A percentile compares a stretch with the other conserved stretches of the same genome.
These are phyloP conservation scores for Pestalotiopsis sp. DNA, from an alignment of 2,329 filamentous ascomycete genomes.

Conservation along the genomic window DNA sequence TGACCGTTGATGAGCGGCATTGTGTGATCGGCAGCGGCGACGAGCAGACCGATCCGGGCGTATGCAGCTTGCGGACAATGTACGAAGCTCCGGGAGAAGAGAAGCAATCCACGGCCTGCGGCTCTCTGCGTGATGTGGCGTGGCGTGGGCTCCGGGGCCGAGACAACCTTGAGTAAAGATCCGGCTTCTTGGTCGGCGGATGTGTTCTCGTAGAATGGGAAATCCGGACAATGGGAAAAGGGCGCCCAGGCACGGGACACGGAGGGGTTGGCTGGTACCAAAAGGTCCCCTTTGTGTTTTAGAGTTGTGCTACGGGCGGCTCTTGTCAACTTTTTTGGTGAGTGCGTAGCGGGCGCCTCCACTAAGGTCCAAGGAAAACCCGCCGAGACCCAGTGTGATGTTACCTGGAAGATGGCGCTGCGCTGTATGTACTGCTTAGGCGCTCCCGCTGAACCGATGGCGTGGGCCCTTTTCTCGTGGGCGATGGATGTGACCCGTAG, in stretches of 20 bases:
- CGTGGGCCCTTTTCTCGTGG: too few species aligned
- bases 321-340: not conserved
- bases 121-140: not conserved
- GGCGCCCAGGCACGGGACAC: constrained; percentile 2
- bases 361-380: not conserved
- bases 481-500: too few species aligned
- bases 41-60: not conserved
- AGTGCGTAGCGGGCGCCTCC: not conserved
- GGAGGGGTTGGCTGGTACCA: not conserved
- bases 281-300: not conserved
- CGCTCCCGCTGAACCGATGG: not conserved
- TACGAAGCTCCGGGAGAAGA: not conserved
- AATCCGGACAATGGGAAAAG: not conserved
- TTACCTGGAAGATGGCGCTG: not conserved
- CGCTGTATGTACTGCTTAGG: not conserved
- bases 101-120: not conserved
- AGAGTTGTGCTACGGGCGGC: constrained; percentile 6
- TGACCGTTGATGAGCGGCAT: constrained; percentile 16
- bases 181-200: not conserved
- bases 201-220: not conserved
- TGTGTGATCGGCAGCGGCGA: not conserved
- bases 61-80: not conserved
- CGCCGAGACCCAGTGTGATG: not conserved
- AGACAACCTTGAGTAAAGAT: not conserved
- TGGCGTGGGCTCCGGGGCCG: not conserved